Base-by-base conservation (phyloP, 805 yeast species). In the Scheffersomyces coipomensis region DNA sequence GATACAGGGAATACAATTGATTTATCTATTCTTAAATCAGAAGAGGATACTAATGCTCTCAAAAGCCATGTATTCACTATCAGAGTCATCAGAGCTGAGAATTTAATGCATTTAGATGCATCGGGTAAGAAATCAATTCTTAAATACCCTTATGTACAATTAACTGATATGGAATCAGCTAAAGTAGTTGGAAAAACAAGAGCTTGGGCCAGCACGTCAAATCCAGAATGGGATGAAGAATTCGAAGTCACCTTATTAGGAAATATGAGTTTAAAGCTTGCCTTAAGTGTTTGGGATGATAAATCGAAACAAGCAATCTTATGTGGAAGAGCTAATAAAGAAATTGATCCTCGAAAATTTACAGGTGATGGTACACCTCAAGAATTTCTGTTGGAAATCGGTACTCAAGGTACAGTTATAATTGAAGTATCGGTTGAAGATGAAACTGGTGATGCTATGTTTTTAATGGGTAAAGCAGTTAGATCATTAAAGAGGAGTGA, bases 151-250 rank as follows among this genome's bases (percentile, higher is more conserved):
- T 80, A 81, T 47, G 81, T 84, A 1, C 77, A 87, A 0, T 52
- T 88, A 12, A 68, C 77, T 5, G 88, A 85, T 49, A 73, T 82
- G 4, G 60, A 60, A 27, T 70, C 71, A 2, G 68, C 77, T 27
- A 70, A 65, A 37, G 79, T 79, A 21, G 64, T 86, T 24, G 90
- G 85, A 2, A 80, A 78, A 44, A 90, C 98, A 0, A 70, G 86
- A 48, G 75, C 82, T 0, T 67, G 85, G 3, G 67, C 71, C 22
- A 77, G 77, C 38, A 77, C 81, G 4, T 63, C 75, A 24, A 79
- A 81, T 49, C 97, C 97, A 0, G 77, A 75, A 12, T 91, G 95
- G 95, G 86, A 87, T 51, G 96, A 90, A 64, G 86, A 85, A 40
- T 87, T 88, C 56, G 96, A 88, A 56, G 42, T 68, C 7, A 63